Evolutionary conservation across 2,329 filamentous ascomycete species (phyloP).

Genomic region (Colletotrichum noveboracense): DNA sequence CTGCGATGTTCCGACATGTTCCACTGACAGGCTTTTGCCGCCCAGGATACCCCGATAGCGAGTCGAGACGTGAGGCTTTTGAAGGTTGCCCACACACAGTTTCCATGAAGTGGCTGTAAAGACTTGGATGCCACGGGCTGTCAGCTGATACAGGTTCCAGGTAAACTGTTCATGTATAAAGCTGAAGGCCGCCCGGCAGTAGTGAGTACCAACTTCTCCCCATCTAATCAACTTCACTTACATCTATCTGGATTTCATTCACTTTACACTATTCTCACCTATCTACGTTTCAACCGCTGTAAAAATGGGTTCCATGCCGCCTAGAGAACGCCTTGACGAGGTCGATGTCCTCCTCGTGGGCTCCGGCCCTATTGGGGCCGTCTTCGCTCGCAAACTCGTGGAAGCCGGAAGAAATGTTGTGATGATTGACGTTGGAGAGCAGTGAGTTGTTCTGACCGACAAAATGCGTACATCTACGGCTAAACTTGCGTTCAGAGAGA

Average conservation of each 20-base stretch:
- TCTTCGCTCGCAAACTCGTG: not conserved
- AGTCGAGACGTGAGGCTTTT: not conserved
- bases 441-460: not conserved
- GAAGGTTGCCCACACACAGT: not conserved
- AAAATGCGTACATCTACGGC: not conserved
- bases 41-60: not conserved
- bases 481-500: not conserved
- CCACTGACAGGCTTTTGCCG: not conserved
- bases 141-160: not conserved
- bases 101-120: not conserved
- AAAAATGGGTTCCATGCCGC: not conserved
- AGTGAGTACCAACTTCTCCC: not conserved
- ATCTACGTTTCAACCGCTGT: not conserved
- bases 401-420: not conserved
- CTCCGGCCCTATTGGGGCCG: not conserved
- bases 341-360: not conserved
- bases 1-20: not conserved
- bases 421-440: not conserved
- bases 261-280: not conserved
- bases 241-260: not conserved
- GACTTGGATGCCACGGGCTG: not conserved
- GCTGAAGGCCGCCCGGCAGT: not conserved
- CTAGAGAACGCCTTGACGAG: not conserved
- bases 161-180: not conserved
- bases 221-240: not conserved